Conservation (phyloP, 352 stramenopile species). For the Paralagenidium karlingii region DNA sequence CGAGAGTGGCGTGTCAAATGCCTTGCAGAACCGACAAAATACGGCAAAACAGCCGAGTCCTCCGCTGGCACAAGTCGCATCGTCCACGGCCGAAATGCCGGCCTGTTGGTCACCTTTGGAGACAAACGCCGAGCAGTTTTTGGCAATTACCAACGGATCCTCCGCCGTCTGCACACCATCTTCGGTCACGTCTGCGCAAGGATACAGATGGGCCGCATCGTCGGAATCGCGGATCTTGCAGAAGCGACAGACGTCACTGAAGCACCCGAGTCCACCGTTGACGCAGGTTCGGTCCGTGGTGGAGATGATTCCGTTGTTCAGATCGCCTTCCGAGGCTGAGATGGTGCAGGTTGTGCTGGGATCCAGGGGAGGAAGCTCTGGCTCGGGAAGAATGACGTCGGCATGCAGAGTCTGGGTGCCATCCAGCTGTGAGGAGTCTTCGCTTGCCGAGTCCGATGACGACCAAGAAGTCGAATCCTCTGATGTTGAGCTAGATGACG, state of each 20-base stretch:
- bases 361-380: not conserved
- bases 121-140: not conserved
- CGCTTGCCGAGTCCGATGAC: slow-evolving; percentile 4
- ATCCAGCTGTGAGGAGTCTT: too few relatives aligned
- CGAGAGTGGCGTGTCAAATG: slow-evolving; percentile 17
- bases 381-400: not conserved
- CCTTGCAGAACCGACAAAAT: slow-evolving; percentile 20
- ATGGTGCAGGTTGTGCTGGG: not conserved
- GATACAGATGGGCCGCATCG: slow-evolving; percentile 16
- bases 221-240: slow-evolving; percentile 19
- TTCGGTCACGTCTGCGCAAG: slow-evolving; percentile 6
- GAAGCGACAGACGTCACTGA: slow-evolving; percentile 19
- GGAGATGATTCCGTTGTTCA: not conserved
- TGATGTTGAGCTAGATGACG: slow-evolving; percentile 1
- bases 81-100: slow-evolving; percentile 8
- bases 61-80: slow-evolving; percentile 12
- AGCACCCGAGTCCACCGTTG: slow-evolving; percentile 15
- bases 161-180: not conserved
- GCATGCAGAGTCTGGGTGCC: too few relatives aligned
- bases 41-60: slow-evolving; percentile 22
- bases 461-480: slow-evolving; percentile 1
- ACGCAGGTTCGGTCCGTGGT: slow-evolving; percentile 9
- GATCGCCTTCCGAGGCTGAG: not conserved
- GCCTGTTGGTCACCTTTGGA: slow-evolving; percentile 5
- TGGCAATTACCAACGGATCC: not conserved